Base-by-base conservation (phyloP, 306 rosid species). In the Citrullus colocynthis region DNA sequence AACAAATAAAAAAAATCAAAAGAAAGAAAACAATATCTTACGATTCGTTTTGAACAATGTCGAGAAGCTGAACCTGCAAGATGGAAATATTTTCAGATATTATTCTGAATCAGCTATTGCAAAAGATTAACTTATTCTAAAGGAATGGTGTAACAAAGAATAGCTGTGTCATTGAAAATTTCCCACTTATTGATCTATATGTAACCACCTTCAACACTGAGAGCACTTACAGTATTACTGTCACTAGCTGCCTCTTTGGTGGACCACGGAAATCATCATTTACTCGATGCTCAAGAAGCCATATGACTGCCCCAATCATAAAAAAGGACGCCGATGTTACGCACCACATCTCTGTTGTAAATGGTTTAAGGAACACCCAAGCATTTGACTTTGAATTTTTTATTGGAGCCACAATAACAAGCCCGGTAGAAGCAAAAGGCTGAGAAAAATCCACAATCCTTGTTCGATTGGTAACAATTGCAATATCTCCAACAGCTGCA, bases 21-120 rank as follows among this genome's bases (percentile, higher is more conserved):
- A 63, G 82, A 14, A 16, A 28, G 73, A 62, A 65, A 24, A 60
- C 6, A 74, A 78, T 28, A 51, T 78, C 98, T 95, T 88, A 95
- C 98, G 90, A 71, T 87, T 95, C 82, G 86, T 88, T 89, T 90
- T 92, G 24, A 95, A 95, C 81, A 92, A 83, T 18, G 98, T 95
- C 70, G 98, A 95, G 92, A 95, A 89, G 84, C 93, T 95, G 93
- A 95, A 95, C 96, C 98, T 95, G 96, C 82, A 85, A 90, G 72
- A 80, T 77, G 79, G 72, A 86, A 84, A 28, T 49, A 72, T 14
- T 76, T 77, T 82, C 58, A 81, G 72, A 76, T 74, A 82, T 88
- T 81, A 87, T 83, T 77, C 73, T 9, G 54, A 15, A 69, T 73
- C 60, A 28, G 17, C 2, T 49, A 73, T 20, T 12, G 75, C 55